A percentile compares a stretch with the other conserved stretches of the same genome.
Conservation (phyloP, 148 eudicot genomes). For the Cornus controversa region DNA sequence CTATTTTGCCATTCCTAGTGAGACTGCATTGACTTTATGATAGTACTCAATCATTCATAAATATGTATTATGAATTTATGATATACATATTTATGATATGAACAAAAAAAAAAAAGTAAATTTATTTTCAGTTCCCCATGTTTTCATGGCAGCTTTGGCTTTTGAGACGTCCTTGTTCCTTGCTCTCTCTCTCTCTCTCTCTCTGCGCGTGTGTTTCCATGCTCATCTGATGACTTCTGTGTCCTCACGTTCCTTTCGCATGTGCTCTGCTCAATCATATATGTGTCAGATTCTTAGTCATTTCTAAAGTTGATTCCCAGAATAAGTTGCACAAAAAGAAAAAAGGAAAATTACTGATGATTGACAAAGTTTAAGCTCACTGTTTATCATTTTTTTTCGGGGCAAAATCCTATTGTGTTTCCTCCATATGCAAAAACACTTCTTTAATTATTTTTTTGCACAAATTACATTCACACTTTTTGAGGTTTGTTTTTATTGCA, state of each 20-base stretch:
- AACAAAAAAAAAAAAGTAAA: too few species aligned
- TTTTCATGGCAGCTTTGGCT: slow-evolving; percentile 8
- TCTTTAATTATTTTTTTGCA: too few species aligned
- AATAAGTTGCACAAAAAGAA: background rate
- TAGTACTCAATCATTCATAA: too few species aligned
- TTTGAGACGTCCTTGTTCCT: background rate
- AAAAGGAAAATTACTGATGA: background rate
- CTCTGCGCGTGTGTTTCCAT: too few species aligned
- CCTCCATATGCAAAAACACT: too few species aligned
- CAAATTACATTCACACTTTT: too few species aligned
- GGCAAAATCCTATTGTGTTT: too few species aligned
- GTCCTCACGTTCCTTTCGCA: slow-evolving; percentile 1
- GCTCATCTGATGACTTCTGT: background rate
- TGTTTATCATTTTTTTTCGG: too few species aligned
- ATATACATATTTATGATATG: background rate
- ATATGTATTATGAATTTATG: too few species aligned
- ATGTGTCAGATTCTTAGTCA: background rate
- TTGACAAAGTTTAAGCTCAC: background rate
- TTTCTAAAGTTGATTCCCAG: background rate
- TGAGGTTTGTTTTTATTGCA: too few species aligned
- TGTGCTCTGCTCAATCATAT: slow-evolving; percentile 1
- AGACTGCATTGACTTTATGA: too few species aligned
- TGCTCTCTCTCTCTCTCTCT: background rate
- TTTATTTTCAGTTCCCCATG: background rate
- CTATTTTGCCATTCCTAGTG: too few species aligned